Percentiles rank a stretch among this genome's conserved stretches.
Conservation (phyloP, 1,139 yeast species). For the Tardiomyces depauwii region DNA sequence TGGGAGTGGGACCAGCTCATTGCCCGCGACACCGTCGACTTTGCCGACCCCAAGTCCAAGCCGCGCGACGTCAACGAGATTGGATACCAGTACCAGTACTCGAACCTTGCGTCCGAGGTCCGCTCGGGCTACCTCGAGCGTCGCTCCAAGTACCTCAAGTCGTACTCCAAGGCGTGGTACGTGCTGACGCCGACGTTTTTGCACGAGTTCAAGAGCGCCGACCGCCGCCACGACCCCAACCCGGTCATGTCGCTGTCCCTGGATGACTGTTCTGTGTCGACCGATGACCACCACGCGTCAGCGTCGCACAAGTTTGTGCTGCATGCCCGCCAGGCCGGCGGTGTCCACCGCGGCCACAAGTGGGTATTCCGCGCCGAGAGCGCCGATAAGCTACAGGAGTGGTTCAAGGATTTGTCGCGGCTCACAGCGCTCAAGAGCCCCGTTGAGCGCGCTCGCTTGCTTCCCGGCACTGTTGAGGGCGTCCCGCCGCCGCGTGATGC, state of each 20-base stretch:
- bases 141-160: conserved; percentile 80
- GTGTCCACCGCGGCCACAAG: conserved; percentile 66
- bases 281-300: conserved; percentile 66
- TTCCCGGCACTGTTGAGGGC: conserved; percentile 1
- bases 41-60: conserved; percentile 65
- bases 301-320: conserved; percentile 67
- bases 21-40: conserved; percentile 60
- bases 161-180: conserved; percentile 83
- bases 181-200: conserved; percentile 80
- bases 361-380: conserved; percentile 87
- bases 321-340: conserved; percentile 50
- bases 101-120: conserved; percentile 59
- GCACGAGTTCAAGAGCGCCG: conserved; percentile 82
- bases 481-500: conserved; percentile 8
- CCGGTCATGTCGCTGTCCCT: conserved; percentile 83
- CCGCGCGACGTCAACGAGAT: conserved; percentile 56
- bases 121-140: conserved; percentile 79
- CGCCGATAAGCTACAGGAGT: conserved; percentile 63
- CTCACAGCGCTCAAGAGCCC: conserved; percentile 46
- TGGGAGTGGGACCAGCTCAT: conserved; percentile 88
- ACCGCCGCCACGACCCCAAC: conserved; percentile 69
- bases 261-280: conserved; percentile 71
- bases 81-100: conserved; percentile 53
- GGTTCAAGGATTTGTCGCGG: conserved; percentile 70
- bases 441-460: conserved; percentile 11